Conservation (phyloP, 257 asterid genomes). For the Mitragyna speciosa region DNA sequence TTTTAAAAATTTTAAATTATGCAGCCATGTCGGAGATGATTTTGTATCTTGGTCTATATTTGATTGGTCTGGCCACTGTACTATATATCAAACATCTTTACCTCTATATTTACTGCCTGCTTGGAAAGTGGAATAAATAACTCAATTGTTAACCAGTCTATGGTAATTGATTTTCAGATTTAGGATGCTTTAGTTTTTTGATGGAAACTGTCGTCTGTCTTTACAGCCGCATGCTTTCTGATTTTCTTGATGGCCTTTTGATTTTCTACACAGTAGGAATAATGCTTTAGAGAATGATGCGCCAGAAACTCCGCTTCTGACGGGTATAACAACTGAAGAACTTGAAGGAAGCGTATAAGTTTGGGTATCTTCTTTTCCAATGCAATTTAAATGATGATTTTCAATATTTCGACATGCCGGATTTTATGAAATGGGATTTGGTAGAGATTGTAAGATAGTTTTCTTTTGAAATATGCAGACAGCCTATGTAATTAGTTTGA, state of each 20-base stretch:
- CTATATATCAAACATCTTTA: neutral
- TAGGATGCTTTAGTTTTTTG: neutral
- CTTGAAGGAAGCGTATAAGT: constrained; percentile 47
- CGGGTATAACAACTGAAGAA: constrained; percentile 34
- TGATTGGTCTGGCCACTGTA: neutral
- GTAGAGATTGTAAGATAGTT: no score
- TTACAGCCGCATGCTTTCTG: constrained; percentile 2
- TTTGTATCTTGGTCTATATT: neutral
- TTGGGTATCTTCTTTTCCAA: constrained; percentile 7
- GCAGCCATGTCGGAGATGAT: neutral
- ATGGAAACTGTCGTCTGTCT: neutral
- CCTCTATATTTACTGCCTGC: neutral
- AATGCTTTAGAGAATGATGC: constrained; percentile 41
- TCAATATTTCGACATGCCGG: neutral
- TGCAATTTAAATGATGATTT: constrained; percentile 20
- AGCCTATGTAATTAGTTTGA: neutral
- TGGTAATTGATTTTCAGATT: neutral
- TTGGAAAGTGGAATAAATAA: neutral
- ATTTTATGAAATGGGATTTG: neutral
- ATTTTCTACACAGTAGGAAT: constrained; percentile 31
- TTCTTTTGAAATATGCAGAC: neutral
- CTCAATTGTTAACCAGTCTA: neutral
- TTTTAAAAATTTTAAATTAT: neutral
- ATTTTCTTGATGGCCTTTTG: constrained; percentile 1
- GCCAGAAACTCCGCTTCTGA: constrained; percentile 45